Base-by-base conservation (phyloP, 2,329 filamentous ascomycete species). In the Helotiales sp. region DNA sequence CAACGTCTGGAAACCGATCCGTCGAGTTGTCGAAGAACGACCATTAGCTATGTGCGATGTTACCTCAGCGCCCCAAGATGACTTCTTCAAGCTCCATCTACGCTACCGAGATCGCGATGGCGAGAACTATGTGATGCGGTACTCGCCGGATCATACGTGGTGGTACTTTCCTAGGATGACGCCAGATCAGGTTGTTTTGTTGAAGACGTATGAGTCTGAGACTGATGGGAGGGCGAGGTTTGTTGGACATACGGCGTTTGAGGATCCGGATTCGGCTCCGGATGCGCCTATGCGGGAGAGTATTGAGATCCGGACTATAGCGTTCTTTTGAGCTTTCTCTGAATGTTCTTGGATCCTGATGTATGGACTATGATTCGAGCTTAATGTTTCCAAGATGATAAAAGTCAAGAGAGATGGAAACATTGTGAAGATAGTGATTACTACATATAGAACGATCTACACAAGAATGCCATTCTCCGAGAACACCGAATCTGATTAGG, bases 81-180 rank as follows among this genome's bases (percentile, higher is more conserved):
- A 63, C 40, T 63, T 63, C 24, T 59, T 60, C 58, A 63, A 58
- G 34, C 54, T 63, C 10, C 40, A 59, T 42, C 53, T 63, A 17
- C 30, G 55, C 12, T 62, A 62, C 17, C 27, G 57, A 6, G 59
- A 62, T 42, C 38, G 57, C 5, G 48, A 54, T 30, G 62, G 62
- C 1, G 62, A 63, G 49, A 63, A 61, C 19, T 60, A 60, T 54
- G 59, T 60, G 13, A 59, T 62, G 61, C 40, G 58, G 8, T 36
- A 63, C 25, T 55, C 49, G 25, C 27, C 47, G 10, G 30, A 47
- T 1, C 58, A 63, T 53, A 51, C 55, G 24, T 63, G 61, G 58
- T 57, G 53, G 49, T 63, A 60, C 40, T 60, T 62, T 31, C 59
- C 59, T 4, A 53, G 54, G 25, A 61, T 62, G 53, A 53, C 49